Base-by-base conservation (phyloP, 768 basidiomycete genomes). In the Leccinum sublutescens region DNA sequence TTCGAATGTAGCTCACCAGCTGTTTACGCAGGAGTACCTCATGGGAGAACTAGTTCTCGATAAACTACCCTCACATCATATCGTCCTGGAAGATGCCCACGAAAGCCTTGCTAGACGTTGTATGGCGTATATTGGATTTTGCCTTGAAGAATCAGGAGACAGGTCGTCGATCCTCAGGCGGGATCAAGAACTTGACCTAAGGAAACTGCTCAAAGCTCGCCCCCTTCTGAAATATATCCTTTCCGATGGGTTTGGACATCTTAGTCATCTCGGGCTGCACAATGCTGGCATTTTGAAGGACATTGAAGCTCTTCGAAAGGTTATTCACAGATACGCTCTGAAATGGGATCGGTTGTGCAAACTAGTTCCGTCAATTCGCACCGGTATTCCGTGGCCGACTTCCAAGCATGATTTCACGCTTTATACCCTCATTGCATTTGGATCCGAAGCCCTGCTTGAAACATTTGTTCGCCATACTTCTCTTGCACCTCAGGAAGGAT, bases 191-290 rank as follows among this genome's bases (percentile, higher is more conserved):
- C 23, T 21, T 8, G 0, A 2, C 2, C 15, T 12, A 11, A 36
- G 45, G 0, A 50, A 47, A 10, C 55, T 15, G 1, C 15, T 36
- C 5, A 0, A 2, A 4, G 47, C 50, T 17, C 60, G 33, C 0
- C 64, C 64, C 0, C 55, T 65, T 36, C 31, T 55, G 5, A 29
- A 19, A 25, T 65, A 66, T 21, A 55, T 65, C 4, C 55, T 66
- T 10, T 59, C 64, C 0, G 1, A 59, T 33, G 62, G 62, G 1
- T 63, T 63, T 14, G 34, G 19, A n/a, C 62, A 63, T 17, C 62
- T 63, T n/a, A 8, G 36, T 12, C 12, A 59, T 29, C 53, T 63
- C 0, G 40, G 33, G 6, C 11, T 5, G 9, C 36, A 5, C 0
- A 33, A 52, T 2, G 17, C n/a, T 2, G 19, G 31, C 1, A 55